Evolutionary conservation across 208 protist species (phyloP).

Genomic region (Lotmaria passim): DNA sequence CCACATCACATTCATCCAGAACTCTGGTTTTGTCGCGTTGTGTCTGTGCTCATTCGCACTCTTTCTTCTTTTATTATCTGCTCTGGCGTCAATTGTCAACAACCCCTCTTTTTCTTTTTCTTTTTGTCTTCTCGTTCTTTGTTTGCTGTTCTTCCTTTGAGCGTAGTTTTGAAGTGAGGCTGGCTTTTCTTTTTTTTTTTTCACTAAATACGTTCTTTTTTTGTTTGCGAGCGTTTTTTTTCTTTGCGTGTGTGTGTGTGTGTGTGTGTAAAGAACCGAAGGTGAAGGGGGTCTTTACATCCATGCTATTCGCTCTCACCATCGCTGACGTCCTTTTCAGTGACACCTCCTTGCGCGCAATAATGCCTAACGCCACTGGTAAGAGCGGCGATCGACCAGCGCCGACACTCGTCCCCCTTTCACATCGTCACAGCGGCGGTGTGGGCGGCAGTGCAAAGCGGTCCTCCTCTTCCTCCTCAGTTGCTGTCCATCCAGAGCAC

Average conservation of each 20-base stretch:
- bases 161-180: neutral
- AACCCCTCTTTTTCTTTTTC: neutral
- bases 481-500: neutral
- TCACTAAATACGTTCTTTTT: neutral
- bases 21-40: neutral
- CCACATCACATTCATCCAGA: too few species aligned
- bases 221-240: neutral
- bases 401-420: neutral
- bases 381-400: slow-evolving; percentile 1
- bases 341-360: neutral
- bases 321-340: neutral
- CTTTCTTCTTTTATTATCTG: neutral
- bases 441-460: neutral
- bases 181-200: neutral
- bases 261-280: too few species aligned
- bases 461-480: slow-evolving; percentile 7
- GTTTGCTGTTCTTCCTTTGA: neutral
- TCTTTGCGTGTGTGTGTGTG: neutral
- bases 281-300: too few species aligned
- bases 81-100: too few species aligned
- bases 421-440: neutral
- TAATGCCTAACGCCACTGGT: neutral
- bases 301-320: slow-evolving; percentile 13
- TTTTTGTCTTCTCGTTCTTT: neutral
- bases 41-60: neutral